Evolutionary conservation across 768 basidiomycete species (phyloP).

Genomic region (Mrakia gelida): DNA sequence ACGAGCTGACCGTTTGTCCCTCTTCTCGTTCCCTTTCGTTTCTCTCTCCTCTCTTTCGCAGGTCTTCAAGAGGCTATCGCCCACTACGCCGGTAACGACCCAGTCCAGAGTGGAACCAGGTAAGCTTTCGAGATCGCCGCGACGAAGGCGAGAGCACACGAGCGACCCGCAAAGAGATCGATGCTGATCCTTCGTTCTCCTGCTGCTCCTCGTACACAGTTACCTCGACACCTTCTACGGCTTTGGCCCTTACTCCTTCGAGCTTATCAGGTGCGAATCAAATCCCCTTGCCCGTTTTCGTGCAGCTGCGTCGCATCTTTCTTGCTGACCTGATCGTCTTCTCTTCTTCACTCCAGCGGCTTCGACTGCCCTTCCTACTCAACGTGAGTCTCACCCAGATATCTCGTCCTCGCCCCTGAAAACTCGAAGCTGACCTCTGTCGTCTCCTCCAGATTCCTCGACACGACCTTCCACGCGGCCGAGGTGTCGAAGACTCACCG

Average conservation of each 20-base stretch:
- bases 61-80: slow-evolving; percentile 38
- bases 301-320: too few species aligned
- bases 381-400: not conserved
- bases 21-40: slow-evolving; percentile 52
- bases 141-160: too few species aligned
- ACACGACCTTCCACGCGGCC: slow-evolving; percentile 40
- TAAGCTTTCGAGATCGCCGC: too few species aligned
- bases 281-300: too few species aligned
- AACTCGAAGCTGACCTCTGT: too few species aligned
- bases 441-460: slow-evolving; percentile 33
- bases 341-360: slow-evolving; percentile 13
- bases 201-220: too few species aligned
- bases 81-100: slow-evolving; percentile 31
- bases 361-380: slow-evolving; percentile 43
- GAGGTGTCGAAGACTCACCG: slow-evolving; percentile 40
- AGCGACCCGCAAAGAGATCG: too few species aligned
- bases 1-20: not conserved
- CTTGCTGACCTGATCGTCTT: too few species aligned
- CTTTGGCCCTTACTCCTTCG: slow-evolving; percentile 41
- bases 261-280: slow-evolving; percentile 33
- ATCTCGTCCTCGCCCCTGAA: too few species aligned
- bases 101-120: not conserved
- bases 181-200: too few species aligned
- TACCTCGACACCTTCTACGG: slow-evolving; percentile 15
- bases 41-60: slow-evolving; percentile 38